Percentiles rank a stretch among this genome's conserved stretches.
phyloP scores from a whole-genome alignment of 208 protist species.

The Jaenimonas drosophilae region DNA sequence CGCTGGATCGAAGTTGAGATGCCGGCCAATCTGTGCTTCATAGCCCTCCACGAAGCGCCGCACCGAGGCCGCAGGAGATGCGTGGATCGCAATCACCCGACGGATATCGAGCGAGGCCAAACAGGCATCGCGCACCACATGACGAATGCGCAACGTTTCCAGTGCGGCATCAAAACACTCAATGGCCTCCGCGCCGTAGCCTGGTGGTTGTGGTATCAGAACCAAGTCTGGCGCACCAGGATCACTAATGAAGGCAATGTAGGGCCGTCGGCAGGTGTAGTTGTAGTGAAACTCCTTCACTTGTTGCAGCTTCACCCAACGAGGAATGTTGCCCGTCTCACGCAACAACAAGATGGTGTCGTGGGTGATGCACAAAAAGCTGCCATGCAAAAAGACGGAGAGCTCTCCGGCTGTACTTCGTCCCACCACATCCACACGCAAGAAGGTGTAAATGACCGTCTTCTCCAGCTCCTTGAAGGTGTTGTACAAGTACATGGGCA shows the following conservation, averaged over 20 bases:
- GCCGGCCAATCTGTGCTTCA: conserved; percentile 3
- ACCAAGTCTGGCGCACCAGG: conserved; percentile 24
- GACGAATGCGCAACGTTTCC: conserved; percentile 19
- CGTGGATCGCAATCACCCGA: conserved; percentile 24
- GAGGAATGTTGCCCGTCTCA: conserved; percentile 28
- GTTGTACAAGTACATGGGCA: conserved; percentile 28
- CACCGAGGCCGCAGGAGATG: conserved; percentile 17
- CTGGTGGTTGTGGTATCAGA: conserved; percentile 25
- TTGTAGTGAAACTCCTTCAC: conserved; percentile 32
- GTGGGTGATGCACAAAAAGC: conserved; percentile 38
- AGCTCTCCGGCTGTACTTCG: conserved; percentile 5
- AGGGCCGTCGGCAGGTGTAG: conserved; percentile 10
- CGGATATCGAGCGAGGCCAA: conserved; percentile 25
- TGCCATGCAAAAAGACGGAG: conserved; percentile 7
- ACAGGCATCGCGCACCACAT: conserved; percentile 31
- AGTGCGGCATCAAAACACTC: conserved; percentile 12
- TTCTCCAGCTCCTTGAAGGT: conserved; percentile 38
- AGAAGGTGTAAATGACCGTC: conserved; percentile 43
- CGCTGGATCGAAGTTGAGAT: conserved; percentile 5
- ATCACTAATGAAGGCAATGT: conserved; percentile 34
- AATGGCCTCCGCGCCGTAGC: conserved; percentile 13
- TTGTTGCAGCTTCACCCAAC: conserved; percentile 25
- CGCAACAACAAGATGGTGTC: conserved; percentile 46
- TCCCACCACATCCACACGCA: conserved; percentile 21
- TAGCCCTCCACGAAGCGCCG: neutral